A percentile compares a stretch with the other conserved stretches of the same genome.
phyloP scores from a whole-genome alignment of 768 basidiomycete genomes.

The Russula olivacea region DNA sequence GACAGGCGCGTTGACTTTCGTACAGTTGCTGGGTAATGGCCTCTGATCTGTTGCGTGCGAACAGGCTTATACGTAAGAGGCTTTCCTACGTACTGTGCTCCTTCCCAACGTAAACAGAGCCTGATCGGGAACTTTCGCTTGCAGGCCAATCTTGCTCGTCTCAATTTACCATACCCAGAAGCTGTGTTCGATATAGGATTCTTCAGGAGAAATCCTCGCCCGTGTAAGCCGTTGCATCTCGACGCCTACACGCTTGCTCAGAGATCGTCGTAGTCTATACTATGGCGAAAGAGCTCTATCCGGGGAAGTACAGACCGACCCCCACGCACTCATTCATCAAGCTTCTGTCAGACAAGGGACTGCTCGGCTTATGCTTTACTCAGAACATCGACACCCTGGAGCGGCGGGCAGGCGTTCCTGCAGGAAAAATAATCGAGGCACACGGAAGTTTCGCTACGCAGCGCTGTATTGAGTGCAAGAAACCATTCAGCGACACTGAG shows the following conservation, averaged over 20 bases:
- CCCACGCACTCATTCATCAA: slow-evolving; percentile 85
- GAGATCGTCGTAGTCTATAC: slow-evolving; percentile 58
- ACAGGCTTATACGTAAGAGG: slow-evolving; percentile 50
- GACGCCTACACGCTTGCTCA: neutral
- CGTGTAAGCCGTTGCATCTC: slow-evolving; percentile 46
- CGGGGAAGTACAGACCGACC: slow-evolving; percentile 85
- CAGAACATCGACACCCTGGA: slow-evolving; percentile 95
- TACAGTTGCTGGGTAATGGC: neutral
- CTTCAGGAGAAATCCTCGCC: slow-evolving; percentile 72
- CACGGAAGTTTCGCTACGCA: slow-evolving; percentile 93
- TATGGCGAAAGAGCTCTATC: slow-evolving; percentile 89
- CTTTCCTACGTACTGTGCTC: neutral
- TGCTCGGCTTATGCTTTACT: slow-evolving; percentile 76
- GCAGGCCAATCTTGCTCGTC: slow-evolving; percentile 68
- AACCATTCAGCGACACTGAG: slow-evolving; percentile 52
- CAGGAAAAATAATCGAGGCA: slow-evolving; percentile 78
- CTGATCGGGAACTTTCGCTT: neutral
- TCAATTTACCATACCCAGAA: slow-evolving; percentile 87
- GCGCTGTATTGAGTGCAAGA: slow-evolving; percentile 70
- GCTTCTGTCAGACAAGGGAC: slow-evolving; percentile 60
- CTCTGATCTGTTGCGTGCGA: neutral
- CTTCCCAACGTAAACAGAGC: neutral
- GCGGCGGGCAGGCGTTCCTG: slow-evolving; percentile 71
- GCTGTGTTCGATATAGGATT: slow-evolving; percentile 92
- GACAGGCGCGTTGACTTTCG: slow-evolving; percentile 50